These are phyloP conservation scores for Camellia lanceoleosa DNA, from an alignment of 148 eudicot genomes.

Conservation along the genomic window DNA sequence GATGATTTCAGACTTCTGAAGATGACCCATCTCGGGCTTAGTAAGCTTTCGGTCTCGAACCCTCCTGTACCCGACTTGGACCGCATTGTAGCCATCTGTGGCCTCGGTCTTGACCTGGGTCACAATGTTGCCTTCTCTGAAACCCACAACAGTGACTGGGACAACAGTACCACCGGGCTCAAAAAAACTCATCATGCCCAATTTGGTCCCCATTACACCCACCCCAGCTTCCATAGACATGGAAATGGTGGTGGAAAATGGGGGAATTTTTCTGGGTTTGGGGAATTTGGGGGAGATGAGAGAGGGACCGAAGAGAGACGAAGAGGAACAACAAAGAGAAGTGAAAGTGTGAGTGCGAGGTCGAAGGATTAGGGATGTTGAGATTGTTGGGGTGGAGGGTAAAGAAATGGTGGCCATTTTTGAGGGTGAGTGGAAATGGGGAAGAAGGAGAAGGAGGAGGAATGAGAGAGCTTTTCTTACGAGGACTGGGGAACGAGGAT, in stretches of 20 bases:
- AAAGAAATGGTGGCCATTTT: slow-evolving; percentile 25
- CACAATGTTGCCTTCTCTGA: slow-evolving; percentile 93
- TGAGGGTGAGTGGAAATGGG: not conserved
- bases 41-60: slow-evolving; percentile 77
- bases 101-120: slow-evolving; percentile 89
- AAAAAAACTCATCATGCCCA: slow-evolving; percentile 91
- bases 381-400: slow-evolving; percentile 7
- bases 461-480: not conserved
- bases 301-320: slow-evolving; percentile 19
- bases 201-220: slow-evolving; percentile 86
- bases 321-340: slow-evolving; percentile 14
- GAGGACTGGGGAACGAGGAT: not conserved
- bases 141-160: slow-evolving; percentile 94
- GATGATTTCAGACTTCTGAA: slow-evolving; percentile 70
- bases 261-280: slow-evolving; percentile 12
- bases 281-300: slow-evolving; percentile 9
- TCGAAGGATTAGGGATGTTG: slow-evolving; percentile 2
- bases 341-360: not conserved
- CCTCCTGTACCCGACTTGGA: slow-evolving; percentile 87
- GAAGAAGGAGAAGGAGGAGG: not conserved
- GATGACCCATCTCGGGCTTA: slow-evolving; percentile 82
- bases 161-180: slow-evolving; percentile 64
- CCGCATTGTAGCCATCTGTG: slow-evolving; percentile 88
- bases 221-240: slow-evolving; percentile 80
- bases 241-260: not conserved